Evolutionary conservation across 2,329 filamentous ascomycete genomes (phyloP).

Genomic region (Sclerotinia trifoliorum): DNA sequence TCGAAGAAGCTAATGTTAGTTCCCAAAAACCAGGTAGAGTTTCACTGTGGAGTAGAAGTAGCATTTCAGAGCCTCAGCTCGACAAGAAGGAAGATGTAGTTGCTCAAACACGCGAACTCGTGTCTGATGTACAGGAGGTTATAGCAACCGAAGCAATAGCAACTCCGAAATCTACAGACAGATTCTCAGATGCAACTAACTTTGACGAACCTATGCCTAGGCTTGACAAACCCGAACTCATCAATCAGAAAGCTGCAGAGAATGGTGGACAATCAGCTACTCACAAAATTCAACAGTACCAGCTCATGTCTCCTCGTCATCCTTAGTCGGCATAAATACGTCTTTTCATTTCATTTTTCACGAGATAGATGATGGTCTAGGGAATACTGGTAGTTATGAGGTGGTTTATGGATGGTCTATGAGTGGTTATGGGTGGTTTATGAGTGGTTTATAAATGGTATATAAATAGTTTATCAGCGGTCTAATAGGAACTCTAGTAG

Average conservation of each 20-base stretch:
- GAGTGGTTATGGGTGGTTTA: no score
- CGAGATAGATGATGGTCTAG: not conserved
- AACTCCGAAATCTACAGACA: not conserved
- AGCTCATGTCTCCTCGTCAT: slow-evolving; percentile 9
- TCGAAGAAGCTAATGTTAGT: not conserved
- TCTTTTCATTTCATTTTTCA: not conserved
- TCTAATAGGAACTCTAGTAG: not conserved
- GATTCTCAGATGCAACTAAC: no score
- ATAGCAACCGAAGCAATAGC: not conserved
- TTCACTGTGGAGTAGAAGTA: not conserved
- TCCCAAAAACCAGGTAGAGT: not conserved
- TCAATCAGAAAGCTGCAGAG: not conserved
- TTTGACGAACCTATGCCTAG: not conserved
- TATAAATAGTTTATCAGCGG: no score
- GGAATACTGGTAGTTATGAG: not conserved
- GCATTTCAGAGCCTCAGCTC: not conserved
- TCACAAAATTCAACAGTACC: not conserved
- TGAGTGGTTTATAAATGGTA: not conserved
- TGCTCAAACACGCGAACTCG: not conserved
- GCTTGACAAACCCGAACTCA: not conserved
- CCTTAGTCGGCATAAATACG: not conserved
- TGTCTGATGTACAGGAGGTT: not conserved
- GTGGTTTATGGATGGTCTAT: no score
- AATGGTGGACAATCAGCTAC: not conserved
- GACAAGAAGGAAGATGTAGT: not conserved